These are phyloP conservation scores for Aspergillus aculeatus DNA, from an alignment of 2,329 filamentous ascomycete genomes.

Conservation along the genomic window DNA sequence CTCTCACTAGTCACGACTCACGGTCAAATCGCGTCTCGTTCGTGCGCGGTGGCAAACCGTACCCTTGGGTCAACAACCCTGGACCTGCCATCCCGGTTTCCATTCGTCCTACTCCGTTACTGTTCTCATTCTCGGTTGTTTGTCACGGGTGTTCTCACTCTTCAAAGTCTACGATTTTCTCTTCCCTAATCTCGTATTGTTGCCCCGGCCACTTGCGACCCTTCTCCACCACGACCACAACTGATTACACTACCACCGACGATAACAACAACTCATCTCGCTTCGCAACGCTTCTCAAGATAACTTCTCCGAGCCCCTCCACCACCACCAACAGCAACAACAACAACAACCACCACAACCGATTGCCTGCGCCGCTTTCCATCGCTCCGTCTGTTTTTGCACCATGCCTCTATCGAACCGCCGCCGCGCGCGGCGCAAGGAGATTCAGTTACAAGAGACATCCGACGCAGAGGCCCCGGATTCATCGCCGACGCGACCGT, in stretches of 20 bases:
- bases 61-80: conserved; percentile 30
- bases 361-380: background rate
- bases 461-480: conserved; percentile 48
- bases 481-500: conserved; percentile 48
- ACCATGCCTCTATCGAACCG: conserved; percentile 45
- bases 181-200: background rate
- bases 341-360: background rate
- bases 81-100: conserved; percentile 18
- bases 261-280: background rate
- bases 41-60: conserved; percentile 31
- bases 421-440: conserved; percentile 47
- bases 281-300: background rate
- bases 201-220: conserved; percentile 2
- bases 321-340: conserved; percentile 3
- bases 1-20: background rate
- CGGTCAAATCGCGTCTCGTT: conserved; percentile 18
- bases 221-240: background rate
- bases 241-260: background rate
- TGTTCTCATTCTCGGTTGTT: conserved; percentile 6
- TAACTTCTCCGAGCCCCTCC: background rate
- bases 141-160: conserved; percentile 1
- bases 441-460: conserved; percentile 45
- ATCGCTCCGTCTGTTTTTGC: background rate
- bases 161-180: conserved; percentile 2
- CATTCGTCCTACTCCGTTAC: background rate